phyloP scores from a whole-genome alignment of 2,329 filamentous ascomycete genomes.

The Sporothrix protearum region DNA sequence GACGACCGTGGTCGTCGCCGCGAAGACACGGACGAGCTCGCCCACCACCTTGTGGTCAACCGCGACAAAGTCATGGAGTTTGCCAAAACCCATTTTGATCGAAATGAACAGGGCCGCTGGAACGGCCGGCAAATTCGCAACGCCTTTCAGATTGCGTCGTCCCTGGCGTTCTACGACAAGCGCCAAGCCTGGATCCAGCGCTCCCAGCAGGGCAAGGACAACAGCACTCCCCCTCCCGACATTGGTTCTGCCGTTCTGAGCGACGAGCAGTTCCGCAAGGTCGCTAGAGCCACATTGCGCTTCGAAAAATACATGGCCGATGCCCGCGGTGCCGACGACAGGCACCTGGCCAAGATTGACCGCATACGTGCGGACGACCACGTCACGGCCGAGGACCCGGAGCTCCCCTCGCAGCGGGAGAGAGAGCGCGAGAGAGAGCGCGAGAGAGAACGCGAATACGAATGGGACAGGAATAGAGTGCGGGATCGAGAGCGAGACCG shows the following conservation, averaged over 20 bases:
- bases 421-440: neutral
- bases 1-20: neutral
- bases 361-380: constrained; percentile 21
- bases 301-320: constrained; percentile 24
- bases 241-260: constrained; percentile 11
- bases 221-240: neutral
- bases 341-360: neutral
- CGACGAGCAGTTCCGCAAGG: constrained; percentile 20
- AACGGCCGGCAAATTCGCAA: constrained; percentile 41
- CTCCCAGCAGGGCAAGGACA: neutral
- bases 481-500: neutral
- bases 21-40: constrained; percentile 2
- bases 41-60: constrained; percentile 15
- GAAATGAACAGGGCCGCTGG: constrained; percentile 23
- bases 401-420: neutral
- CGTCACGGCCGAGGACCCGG: neutral
- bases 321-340: constrained; percentile 15
- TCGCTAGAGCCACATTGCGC: neutral
- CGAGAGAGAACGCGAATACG: neutral
- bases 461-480: neutral
- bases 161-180: constrained; percentile 27
- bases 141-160: constrained; percentile 33
- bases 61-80: constrained; percentile 20
- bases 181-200: constrained; percentile 18
- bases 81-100: constrained; percentile 21